Conservation (phyloP, 495 filamentous ascomycete species). For the Penicillium pancosmium region DNA sequence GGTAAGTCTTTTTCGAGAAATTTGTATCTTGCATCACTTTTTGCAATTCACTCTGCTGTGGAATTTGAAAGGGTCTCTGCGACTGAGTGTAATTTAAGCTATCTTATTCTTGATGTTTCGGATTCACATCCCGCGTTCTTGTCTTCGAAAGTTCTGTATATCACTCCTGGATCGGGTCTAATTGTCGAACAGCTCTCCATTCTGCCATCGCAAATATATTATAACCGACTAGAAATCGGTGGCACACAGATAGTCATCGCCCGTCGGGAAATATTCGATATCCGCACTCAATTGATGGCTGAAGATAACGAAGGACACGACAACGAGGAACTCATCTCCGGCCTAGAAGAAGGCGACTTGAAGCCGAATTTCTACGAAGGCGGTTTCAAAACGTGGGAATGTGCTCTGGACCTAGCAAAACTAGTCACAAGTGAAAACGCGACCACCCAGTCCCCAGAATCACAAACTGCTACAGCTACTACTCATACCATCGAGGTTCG, state of each 20-base stretch:
- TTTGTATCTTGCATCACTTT: slow-evolving; percentile 2
- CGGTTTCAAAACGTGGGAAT: slow-evolving; percentile 99
- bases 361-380: slow-evolving; percentile 92
- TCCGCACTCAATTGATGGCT: slow-evolving; percentile 90
- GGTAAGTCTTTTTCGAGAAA: slow-evolving; percentile 38
- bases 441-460: slow-evolving; percentile 20
- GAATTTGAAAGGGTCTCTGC: too few species aligned
- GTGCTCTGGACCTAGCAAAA: slow-evolving; percentile 82
- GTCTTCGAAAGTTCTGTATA: background rate
- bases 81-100: too few species aligned
- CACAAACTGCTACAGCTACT: slow-evolving; percentile 42
- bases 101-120: too few species aligned
- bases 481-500: slow-evolving; percentile 76
- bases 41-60: too few species aligned
- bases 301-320: slow-evolving; percentile 63
- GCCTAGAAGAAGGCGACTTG: slow-evolving; percentile 80
- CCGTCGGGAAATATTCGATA: slow-evolving; percentile 89
- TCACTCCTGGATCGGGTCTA: slow-evolving; percentile 39
- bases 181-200: slow-evolving; percentile 57
- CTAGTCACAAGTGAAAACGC: slow-evolving; percentile 39
- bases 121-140: background rate
- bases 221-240: slow-evolving; percentile 60
- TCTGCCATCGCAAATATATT: slow-evolving; percentile 80
- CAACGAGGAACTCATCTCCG: slow-evolving; percentile 50
- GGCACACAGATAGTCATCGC: slow-evolving; percentile 59